Evolutionary conservation across 2,329 filamentous ascomycete genomes (phyloP).

Genomic region (Botrytis byssoidea): DNA sequence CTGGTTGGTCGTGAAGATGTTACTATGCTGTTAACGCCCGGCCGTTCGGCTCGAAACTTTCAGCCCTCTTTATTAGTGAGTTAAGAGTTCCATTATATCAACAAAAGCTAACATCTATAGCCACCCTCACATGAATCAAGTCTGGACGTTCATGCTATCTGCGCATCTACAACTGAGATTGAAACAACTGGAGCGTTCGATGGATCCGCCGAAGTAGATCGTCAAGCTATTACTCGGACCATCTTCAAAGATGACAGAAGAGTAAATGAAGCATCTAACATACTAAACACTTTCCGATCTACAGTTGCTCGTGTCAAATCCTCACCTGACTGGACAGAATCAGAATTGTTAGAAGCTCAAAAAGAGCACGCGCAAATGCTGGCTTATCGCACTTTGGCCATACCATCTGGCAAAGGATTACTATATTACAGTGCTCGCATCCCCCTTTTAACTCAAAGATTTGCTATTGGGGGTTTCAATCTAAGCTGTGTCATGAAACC

Average conservation of each 20-base stretch:
- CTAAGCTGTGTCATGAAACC: constrained; percentile 90
- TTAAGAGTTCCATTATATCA: neutral
- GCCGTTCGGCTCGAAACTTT: constrained; percentile 39
- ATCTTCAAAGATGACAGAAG: constrained; percentile 92
- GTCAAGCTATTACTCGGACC: constrained; percentile 76
- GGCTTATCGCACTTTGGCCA: constrained; percentile 81
- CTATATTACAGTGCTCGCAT: constrained; percentile 84
- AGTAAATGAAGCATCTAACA: constrained; percentile 77
- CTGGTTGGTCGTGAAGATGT: constrained; percentile 82
- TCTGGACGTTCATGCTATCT: constrained; percentile 78
- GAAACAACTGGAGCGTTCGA: constrained; percentile 62
- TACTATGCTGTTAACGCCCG: constrained; percentile 59
- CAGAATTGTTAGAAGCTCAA: constrained; percentile 85
- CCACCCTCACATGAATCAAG: constrained; percentile 63
- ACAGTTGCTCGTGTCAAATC: constrained; percentile 75
- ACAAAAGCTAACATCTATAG: constrained; percentile 39
- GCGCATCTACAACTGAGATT: constrained; percentile 59
- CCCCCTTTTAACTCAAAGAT: constrained; percentile 88
- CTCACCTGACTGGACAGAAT: constrained; percentile 77
- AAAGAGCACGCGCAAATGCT: constrained; percentile 86
- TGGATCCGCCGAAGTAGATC: constrained; percentile 78
- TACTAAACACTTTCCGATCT: constrained; percentile 82
- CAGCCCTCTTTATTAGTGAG: constrained; percentile 35
- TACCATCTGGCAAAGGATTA: constrained; percentile 83
- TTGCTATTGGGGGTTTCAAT: constrained; percentile 86